Evolutionary conservation across 1,139 yeast genomes (phyloP), one percentile per base, ranked within the genome.

Genomic region (Komagataea norvegica): DNA sequence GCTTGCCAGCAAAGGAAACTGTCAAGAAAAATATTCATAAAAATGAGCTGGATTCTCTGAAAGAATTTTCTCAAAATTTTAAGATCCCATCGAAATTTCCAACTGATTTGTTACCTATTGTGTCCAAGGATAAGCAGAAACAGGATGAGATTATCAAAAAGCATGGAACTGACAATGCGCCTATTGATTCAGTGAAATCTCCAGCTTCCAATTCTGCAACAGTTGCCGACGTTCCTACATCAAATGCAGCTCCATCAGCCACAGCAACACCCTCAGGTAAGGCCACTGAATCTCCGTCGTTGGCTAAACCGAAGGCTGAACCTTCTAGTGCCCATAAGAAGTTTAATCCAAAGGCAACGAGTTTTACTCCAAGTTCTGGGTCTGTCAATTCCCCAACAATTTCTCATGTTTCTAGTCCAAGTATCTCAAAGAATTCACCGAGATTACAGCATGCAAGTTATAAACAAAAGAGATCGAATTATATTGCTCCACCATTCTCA

Each of bases 21-120:
- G 10, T 10, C 16, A 68, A 69, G 50, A 65, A 75, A 46, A 61
- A 71, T 42, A 72, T 67, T 48, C 77, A 79, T 9, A 79, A 77
- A 55, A 73, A 76, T 47, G 94, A 75, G 64, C 77, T 86, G 48
- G 80, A 82, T 48, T 85, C 91, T n/a, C 67, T 87, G 42, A 79
- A 77, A 45, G 86, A 84, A 56, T 88, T 88, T 56, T 78, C 95
- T 36, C 88, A 86, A 36, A 83, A 75, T 49, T 85, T 85, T 61
- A 86, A 85, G 61, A 76, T 87, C 20, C 86, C 86, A 4, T 76
- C 77, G 47, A 77, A 77, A 45, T 70, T 80, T 53, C 95, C 95
- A 6, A 62, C 74, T 25, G 95, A 87, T 56, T 68, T 86, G 54
- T 68, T 83, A 45, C 91, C 94, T 5, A 80, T 84, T 25, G 65